These are phyloP conservation scores for Aureobasidium musti DNA, from an alignment of 2,329 filamentous ascomycete species.

Conservation along the genomic window DNA sequence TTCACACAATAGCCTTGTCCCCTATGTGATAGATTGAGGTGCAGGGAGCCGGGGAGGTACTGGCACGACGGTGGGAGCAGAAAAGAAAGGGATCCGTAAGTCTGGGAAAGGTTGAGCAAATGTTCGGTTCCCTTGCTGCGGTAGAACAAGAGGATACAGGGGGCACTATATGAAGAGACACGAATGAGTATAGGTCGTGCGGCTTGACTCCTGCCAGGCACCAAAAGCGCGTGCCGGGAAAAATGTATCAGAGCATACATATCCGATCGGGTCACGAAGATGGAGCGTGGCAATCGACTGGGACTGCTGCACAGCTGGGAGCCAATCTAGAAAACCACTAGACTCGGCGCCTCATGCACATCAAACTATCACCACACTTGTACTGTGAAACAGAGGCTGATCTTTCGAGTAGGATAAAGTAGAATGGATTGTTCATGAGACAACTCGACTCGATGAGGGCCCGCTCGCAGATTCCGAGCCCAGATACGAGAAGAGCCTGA, in stretches of 20 bases:
- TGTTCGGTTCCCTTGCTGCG: slow-evolving; percentile 39
- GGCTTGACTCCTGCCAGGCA: slow-evolving; percentile 41
- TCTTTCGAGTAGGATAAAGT: slow-evolving; percentile 25
- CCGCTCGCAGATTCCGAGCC: not conserved
- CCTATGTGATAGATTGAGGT: slow-evolving; percentile 28
- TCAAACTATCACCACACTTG: slow-evolving; percentile 29
- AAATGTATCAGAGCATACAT: slow-evolving; percentile 35
- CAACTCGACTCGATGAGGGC: not conserved
- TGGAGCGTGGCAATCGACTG: slow-evolving; percentile 28
- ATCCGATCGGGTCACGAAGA: slow-evolving; percentile 30
- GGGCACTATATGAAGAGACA: slow-evolving; percentile 28
- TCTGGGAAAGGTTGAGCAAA: slow-evolving; percentile 27
- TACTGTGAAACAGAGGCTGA: slow-evolving; percentile 30
- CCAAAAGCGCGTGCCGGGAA: slow-evolving; percentile 42
- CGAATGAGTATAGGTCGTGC: slow-evolving; percentile 26
- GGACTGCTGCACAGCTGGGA: slow-evolving; percentile 24
- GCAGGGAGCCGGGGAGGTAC: slow-evolving; percentile 26
- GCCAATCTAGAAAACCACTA: slow-evolving; percentile 30
- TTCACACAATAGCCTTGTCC: slow-evolving; percentile 29
- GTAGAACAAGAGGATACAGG: slow-evolving; percentile 37
- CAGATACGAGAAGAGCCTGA: slow-evolving; percentile 9
- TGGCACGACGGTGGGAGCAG: slow-evolving; percentile 24
- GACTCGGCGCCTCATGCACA: slow-evolving; percentile 32
- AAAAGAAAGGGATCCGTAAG: slow-evolving; percentile 27
- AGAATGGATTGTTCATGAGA: slow-evolving; percentile 18